A percentile compares a stretch with the other conserved stretches of the same genome.
Conservation (phyloP, 2,329 filamentous ascomycete species). For the Aspergillus pseudonomiae region DNA sequence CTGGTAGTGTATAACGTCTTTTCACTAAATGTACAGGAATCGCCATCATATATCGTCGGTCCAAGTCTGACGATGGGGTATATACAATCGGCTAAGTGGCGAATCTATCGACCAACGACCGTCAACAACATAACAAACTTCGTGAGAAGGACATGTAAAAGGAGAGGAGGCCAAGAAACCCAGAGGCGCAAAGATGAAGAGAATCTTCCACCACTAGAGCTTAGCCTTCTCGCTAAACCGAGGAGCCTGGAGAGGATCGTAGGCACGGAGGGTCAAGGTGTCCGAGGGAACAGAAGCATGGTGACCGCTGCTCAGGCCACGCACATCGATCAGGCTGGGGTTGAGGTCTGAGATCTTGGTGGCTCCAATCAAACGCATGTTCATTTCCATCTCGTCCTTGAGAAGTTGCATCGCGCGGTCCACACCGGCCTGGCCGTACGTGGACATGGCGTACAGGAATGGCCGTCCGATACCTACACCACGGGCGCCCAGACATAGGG, state of each 20-base stretch:
- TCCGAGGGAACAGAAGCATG: constrained; percentile 63
- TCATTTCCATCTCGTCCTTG: constrained; percentile 98
- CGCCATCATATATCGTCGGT: neutral
- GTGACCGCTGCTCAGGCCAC: constrained; percentile 66
- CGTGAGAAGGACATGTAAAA: neutral
- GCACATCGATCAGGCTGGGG: constrained; percentile 76
- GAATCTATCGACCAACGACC: neutral
- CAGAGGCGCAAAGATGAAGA: neutral
- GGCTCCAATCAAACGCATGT: constrained; percentile 91
- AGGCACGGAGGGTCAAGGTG: constrained; percentile 60
- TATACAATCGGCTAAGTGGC: constrained; percentile 2
- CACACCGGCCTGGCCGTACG: constrained; percentile 85
- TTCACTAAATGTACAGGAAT: constrained; percentile 7
- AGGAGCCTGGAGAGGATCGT: constrained; percentile 57
- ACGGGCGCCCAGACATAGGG: constrained; percentile 85
- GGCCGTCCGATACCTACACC: constrained; percentile 93
- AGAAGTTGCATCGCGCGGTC: constrained; percentile 89
- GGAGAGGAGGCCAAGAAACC: neutral
- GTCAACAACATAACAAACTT: neutral
- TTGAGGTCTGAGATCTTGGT: constrained; percentile 75
- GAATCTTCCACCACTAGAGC: constrained; percentile 28
- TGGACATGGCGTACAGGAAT: constrained; percentile 94
- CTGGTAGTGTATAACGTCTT: neutral
- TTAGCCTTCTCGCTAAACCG: constrained; percentile 53
- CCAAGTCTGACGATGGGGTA: constrained; percentile 7